Percentiles rank a stretch among this genome's conserved stretches.
phyloP scores from a whole-genome alignment of 345 rosid species.

The Pistacia integerrima region DNA sequence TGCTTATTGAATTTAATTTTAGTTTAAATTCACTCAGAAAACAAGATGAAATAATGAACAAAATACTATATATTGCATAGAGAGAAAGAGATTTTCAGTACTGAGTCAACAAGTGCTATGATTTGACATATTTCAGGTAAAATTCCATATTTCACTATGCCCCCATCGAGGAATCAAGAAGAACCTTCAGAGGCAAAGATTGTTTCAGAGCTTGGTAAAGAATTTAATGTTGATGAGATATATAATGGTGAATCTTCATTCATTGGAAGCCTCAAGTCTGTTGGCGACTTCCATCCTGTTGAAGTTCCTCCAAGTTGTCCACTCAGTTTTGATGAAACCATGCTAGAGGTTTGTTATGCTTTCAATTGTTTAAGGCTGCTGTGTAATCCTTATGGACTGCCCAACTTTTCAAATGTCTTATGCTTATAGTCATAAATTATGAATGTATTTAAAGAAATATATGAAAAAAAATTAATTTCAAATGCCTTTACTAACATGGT shows the following conservation, averaged over 20 bases:
- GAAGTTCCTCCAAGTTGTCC: slow-evolving; percentile 76
- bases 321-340: slow-evolving; percentile 63
- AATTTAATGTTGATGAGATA: slow-evolving; percentile 81
- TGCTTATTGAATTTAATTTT: background rate
- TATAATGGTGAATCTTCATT: slow-evolving; percentile 79
- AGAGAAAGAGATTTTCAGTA: background rate
- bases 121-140: slow-evolving; percentile 60
- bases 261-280: slow-evolving; percentile 85
- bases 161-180: slow-evolving; percentile 67
- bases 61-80: background rate
- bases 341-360: slow-evolving; percentile 66
- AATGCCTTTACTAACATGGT: background rate
- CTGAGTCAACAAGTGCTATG: background rate
- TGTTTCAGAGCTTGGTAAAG: slow-evolving; percentile 73
- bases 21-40: background rate
- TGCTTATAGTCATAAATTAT: no score
- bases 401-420: background rate
- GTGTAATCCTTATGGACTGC: background rate
- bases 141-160: slow-evolving; percentile 88
- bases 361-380: slow-evolving; percentile 2
- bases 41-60: background rate
- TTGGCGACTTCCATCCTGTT: slow-evolving; percentile 62
- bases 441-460: no score
- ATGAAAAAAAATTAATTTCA: background rate
- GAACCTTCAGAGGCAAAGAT: slow-evolving; percentile 72